A percentile compares a stretch with the other conserved stretches of the same genome.
These are phyloP conservation scores for Russula sp. DNA, from an alignment of 768 basidiomycete genomes.

Conservation along the genomic window DNA sequence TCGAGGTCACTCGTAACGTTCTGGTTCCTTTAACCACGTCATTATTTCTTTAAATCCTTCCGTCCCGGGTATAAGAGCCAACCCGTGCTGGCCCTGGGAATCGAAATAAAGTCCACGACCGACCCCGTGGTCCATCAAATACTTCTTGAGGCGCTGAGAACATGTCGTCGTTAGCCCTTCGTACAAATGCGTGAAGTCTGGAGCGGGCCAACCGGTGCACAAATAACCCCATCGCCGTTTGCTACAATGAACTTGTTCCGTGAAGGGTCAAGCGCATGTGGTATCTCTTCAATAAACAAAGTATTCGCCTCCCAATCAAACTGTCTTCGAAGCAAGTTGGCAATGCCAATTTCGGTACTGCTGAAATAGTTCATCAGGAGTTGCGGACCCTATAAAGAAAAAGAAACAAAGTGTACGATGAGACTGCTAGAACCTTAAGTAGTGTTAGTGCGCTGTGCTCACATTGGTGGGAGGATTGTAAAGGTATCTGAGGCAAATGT, in stretches of 20 bases:
- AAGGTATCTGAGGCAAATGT: conserved; percentile 89
- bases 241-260: conserved; percentile 76
- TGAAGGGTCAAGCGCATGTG: conserved; percentile 63
- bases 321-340: conserved; percentile 77
- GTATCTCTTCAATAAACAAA: conserved; percentile 88
- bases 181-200: neutral
- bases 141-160: conserved; percentile 62
- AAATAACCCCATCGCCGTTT: conserved; percentile 77
- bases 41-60: conserved; percentile 56
- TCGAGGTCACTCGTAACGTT: conserved; percentile 8
- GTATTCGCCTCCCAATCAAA: conserved; percentile 88
- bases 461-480: conserved; percentile 68
- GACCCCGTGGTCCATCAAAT: conserved; percentile 73
- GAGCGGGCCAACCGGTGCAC: conserved; percentile 53
- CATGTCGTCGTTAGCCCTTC: neutral
- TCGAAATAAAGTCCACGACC: conserved; percentile 64
- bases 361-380: conserved; percentile 86
- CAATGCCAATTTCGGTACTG: conserved; percentile 81
- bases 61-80: conserved; percentile 53
- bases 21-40: conserved; percentile 51
- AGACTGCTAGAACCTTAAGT: conserved; percentile 13
- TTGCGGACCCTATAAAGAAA: conserved; percentile 58
- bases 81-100: conserved; percentile 59
- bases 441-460: conserved; percentile 33
- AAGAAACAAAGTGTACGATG: conserved; percentile 12